Evolutionary conservation across 257 asterid species (phyloP).

Genomic region (Euphrasia confusa): DNA sequence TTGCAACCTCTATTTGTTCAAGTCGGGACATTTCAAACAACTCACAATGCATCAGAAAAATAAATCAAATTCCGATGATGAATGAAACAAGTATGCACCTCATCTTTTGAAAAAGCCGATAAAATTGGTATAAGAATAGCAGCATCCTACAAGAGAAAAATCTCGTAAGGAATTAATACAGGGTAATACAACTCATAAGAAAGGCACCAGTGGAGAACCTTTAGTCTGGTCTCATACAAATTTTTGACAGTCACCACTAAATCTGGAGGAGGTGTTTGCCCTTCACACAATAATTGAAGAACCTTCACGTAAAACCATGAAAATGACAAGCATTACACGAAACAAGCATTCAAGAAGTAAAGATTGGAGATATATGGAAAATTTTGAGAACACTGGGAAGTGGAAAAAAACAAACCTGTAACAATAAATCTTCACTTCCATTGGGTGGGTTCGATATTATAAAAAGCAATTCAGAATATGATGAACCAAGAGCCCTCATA

Average conservation of each 20-base stretch:
- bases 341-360: slow-evolving; percentile 25
- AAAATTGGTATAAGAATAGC: slow-evolving; percentile 82
- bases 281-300: slow-evolving; percentile 73
- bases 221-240: slow-evolving; percentile 76
- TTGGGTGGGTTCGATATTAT: slow-evolving; percentile 84
- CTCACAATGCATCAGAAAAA: slow-evolving; percentile 4
- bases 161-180: slow-evolving; percentile 22
- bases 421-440: slow-evolving; percentile 84
- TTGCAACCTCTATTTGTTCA: neutral
- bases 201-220: slow-evolving; percentile 42
- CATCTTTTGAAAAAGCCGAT: slow-evolving; percentile 83
- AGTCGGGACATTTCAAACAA: slow-evolving; percentile 7
- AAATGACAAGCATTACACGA: slow-evolving; percentile 28
- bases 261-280: slow-evolving; percentile 72
- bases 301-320: slow-evolving; percentile 46
- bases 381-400: slow-evolving; percentile 21
- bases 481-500: slow-evolving; percentile 63
- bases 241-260: slow-evolving; percentile 70
- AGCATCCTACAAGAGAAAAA: slow-evolving; percentile 76
- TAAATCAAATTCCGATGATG: slow-evolving; percentile 15
- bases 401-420: slow-evolving; percentile 51
- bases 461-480: slow-evolving; percentile 66
- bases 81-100: slow-evolving; percentile 44
- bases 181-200: slow-evolving; percentile 15
- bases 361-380: slow-evolving; percentile 9